Evolutionary conservation across 148 eudicot species (phyloP).

Genomic region (Rhododendron ovatum): DNA sequence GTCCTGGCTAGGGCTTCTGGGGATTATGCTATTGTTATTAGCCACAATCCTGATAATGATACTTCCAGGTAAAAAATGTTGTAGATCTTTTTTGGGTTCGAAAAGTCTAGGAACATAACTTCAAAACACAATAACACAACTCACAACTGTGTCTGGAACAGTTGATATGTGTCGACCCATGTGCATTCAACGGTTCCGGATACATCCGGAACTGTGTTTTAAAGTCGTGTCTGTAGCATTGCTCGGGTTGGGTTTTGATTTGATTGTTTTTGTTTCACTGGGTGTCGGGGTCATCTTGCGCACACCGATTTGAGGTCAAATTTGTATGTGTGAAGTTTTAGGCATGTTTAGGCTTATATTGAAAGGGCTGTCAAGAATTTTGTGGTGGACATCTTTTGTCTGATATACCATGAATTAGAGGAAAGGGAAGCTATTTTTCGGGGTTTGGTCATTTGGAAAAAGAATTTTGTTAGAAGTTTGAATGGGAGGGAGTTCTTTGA

Average conservation of each 20-base stretch:
- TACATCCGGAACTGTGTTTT: too few relatives aligned
- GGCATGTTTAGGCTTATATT: background rate
- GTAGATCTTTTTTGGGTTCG: background rate
- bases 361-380: background rate
- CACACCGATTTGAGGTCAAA: background rate
- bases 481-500: background rate
- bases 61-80: constrained; percentile 9
- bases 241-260: background rate
- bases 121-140: too few relatives aligned
- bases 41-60: constrained; percentile 20
- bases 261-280: background rate
- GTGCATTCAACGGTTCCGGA: too few relatives aligned
- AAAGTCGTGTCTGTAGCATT: too few relatives aligned
- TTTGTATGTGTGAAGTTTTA: background rate
- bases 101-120: too few relatives aligned
- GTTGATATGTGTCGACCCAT: too few relatives aligned
- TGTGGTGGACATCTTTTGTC: background rate
- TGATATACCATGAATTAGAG: background rate
- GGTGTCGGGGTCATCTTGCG: background rate
- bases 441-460: background rate
- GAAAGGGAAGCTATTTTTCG: background rate
- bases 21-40: constrained; percentile 23
- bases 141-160: too few relatives aligned
- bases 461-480: too few relatives aligned
- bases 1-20: constrained; percentile 19